phyloP scores from a whole-genome alignment of 805 yeast genomes.

The Ogataea trehalophila region DNA sequence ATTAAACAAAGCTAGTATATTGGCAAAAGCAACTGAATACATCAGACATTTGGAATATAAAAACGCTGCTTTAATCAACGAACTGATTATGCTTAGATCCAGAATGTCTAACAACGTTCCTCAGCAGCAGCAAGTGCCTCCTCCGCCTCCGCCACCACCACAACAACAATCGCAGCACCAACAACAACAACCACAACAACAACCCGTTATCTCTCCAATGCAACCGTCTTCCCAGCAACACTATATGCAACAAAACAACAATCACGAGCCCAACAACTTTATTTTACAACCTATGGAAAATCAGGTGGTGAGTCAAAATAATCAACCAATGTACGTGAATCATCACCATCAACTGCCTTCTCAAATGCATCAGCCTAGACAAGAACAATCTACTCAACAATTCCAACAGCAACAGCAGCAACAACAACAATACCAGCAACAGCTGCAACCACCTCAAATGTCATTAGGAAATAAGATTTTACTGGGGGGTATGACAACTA shows the following conservation, averaged over 20 bases:
- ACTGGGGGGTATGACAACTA: constrained; percentile 32
- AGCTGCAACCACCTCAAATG: constrained; percentile 8
- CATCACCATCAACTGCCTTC: background rate
- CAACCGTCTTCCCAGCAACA: no score
- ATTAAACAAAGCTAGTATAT: constrained; percentile 71
- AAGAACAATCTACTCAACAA: background rate
- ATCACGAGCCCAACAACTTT: no score
- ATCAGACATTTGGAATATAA: constrained; percentile 65
- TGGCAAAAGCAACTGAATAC: constrained; percentile 77
- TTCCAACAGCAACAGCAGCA: constrained; percentile 9
- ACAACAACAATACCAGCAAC: constrained; percentile 8
- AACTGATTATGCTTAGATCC: constrained; percentile 44
- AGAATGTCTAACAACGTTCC: constrained; percentile 7
- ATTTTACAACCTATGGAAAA: no score
- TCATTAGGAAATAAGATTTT: constrained; percentile 23
- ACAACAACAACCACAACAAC: constrained; percentile 6
- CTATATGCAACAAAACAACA: no score
- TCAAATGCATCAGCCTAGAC: background rate
- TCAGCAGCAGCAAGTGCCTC: constrained; percentile 2
- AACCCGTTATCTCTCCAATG: background rate
- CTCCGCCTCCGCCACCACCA: background rate
- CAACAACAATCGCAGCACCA: background rate
- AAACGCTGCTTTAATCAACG: constrained; percentile 46
- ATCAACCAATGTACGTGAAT: background rate
- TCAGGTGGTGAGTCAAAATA: no score